Evolutionary conservation across 2,329 filamentous ascomycete genomes (phyloP), one percentile per base, ranked within the genome.

Genomic region (Penicillium sumatraense): DNA sequence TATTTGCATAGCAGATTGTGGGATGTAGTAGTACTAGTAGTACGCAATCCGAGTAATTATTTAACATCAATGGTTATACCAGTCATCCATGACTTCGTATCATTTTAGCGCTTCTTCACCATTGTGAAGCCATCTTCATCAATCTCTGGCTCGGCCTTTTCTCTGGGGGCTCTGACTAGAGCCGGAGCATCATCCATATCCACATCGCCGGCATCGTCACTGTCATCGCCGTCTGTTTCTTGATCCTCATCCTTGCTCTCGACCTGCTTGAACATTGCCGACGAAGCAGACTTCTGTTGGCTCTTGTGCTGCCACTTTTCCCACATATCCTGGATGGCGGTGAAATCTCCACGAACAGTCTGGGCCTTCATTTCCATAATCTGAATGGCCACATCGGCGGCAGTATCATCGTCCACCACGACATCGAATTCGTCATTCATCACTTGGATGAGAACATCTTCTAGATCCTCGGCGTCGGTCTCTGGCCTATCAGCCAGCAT

Each of bases 391-490:
- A 96, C 85, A 53, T 88, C 84, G 50, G 83, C 86, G 29, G 87
- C 89, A 45, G 88, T 93, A 65, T 92, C 93, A 73, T 99, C 95
- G 68, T 98, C 95, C 24, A 97, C 85, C 53, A 90, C 88, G 52
- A 95, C 89, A 68, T 96, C 92, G 69, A 98, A 99, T 75, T 99
- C 95, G 77, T 98, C 95, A 59, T 89, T 84, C 89, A 98, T 95
- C 58, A 96, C 87, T 68, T 97, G 90, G 44, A 96, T 80, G 45
- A 98, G 80, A 49, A 96, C 86, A 36, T 88, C 83, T 78, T 98
- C 93, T 40, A 97, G 80, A 65, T 97, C 91, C 60, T 89, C 86
- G 16, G 83, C 78, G 64, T 96, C 89, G 10, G 90, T 86, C 52
- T 86, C 80, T 2, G 85, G 80, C 3, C 80, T 76, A 10, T 80